Conservation (phyloP, 495 filamentous ascomycete genomes). For the Neurospora sublineolata region DNA sequence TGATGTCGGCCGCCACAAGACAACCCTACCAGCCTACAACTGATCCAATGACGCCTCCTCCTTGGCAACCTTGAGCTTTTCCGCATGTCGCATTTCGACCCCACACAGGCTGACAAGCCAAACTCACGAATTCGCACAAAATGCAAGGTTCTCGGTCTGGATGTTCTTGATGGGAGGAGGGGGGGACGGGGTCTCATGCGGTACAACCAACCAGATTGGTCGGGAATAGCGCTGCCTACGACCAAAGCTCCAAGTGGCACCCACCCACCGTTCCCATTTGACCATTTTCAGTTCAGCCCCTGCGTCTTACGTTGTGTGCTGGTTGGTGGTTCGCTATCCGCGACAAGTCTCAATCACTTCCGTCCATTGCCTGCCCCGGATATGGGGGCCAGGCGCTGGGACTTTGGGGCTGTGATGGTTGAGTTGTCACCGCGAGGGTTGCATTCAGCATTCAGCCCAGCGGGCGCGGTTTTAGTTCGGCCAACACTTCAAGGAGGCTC, state of each 20-base stretch:
- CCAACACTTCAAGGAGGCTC: neutral
- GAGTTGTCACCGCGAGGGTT: neutral
- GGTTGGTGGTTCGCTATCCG: neutral
- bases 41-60: neutral
- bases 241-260: neutral
- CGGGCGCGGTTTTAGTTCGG: neutral
- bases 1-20: neutral
- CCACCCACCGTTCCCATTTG: neutral
- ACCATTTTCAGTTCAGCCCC: neutral
- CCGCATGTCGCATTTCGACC: neutral
- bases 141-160: neutral
- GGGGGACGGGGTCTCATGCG: neutral
- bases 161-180: neutral
- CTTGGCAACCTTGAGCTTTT: neutral
- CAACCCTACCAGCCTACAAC: neutral
- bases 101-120: neutral
- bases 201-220: neutral
- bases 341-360: neutral
- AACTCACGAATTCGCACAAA: neutral
- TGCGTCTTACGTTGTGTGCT: neutral
- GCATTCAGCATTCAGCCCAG: neutral
- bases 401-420: neutral
- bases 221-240: neutral
- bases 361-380: neutral
- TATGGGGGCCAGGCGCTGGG: neutral